A percentile compares a stretch with the other conserved stretches of the same genome.
Conservation (phyloP, 192 early-diverging fungal genomes). For the Geranomyces michiganensis region DNA sequence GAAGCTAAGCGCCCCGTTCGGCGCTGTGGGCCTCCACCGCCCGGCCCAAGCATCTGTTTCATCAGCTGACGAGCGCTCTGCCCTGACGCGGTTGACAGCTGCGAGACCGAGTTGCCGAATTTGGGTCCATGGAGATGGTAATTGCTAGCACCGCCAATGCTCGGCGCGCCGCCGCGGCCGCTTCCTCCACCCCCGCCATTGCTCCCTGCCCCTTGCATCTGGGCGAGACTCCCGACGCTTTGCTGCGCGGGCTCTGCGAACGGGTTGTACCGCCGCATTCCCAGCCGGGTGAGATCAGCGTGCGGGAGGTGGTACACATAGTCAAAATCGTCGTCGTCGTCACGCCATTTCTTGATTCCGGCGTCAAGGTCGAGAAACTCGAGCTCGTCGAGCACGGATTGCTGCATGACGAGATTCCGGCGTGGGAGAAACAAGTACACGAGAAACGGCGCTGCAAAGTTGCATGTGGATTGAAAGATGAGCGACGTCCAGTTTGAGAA, state of each 20-base stretch:
- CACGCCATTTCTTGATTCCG: constrained; percentile 39
- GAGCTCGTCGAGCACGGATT: constrained; percentile 57
- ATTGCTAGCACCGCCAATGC: background rate
- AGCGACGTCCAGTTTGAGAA: constrained; percentile 68
- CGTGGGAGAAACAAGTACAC: constrained; percentile 63
- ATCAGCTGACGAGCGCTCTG: constrained; percentile 22
- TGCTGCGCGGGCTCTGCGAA: constrained; percentile 26
- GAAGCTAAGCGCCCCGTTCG: background rate
- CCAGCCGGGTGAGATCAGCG: constrained; percentile 42
- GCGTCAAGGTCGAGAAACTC: constrained; percentile 53
- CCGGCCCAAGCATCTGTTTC: constrained; percentile 33
- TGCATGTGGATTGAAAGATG: constrained; percentile 66
- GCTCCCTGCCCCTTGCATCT: background rate
- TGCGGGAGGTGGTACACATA: constrained; percentile 57
- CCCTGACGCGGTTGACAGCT: constrained; percentile 20
- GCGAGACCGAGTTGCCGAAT: constrained; percentile 26
- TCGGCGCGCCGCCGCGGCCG: constrained; percentile 7
- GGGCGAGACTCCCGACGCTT: background rate
- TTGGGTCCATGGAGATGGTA: background rate
- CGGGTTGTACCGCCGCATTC: constrained; percentile 41
- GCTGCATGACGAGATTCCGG: constrained; percentile 50
- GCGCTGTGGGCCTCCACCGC: constrained; percentile 4
- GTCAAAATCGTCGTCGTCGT: constrained; percentile 54
- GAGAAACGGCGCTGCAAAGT: constrained; percentile 70
- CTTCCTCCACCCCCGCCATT: background rate